These are phyloP conservation scores for Daldinia decipiens DNA, from an alignment of 495 filamentous ascomycete genomes.

Conservation along the genomic window DNA sequence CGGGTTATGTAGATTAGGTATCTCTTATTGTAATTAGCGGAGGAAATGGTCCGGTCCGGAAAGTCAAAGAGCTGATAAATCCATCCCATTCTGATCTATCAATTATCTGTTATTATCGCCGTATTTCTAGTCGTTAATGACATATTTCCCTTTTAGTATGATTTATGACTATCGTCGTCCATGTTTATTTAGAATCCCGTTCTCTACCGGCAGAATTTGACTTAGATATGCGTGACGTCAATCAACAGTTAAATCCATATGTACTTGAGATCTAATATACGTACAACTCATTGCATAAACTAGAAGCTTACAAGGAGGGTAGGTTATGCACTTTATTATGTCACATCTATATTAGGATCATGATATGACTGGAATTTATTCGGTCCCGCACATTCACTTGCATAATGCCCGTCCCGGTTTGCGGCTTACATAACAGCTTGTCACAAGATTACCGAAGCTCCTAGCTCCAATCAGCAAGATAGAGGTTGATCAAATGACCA, in stretches of 20 bases:
- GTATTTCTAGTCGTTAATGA: not conserved
- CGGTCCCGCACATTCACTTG: not conserved
- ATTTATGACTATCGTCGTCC: conserved; percentile 29
- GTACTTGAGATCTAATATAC: not conserved
- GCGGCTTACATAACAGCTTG: not conserved
- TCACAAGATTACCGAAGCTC: not conserved
- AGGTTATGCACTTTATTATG: conserved; percentile 3
- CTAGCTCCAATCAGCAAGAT: not conserved
- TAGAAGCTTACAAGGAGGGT: not conserved
- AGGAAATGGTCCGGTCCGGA: not conserved
- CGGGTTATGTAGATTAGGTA: too few relatives aligned
- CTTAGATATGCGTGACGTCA: conserved; percentile 33
- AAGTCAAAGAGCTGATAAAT: not conserved
- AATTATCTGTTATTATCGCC: too few relatives aligned
- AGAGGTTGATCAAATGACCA: conserved; percentile 11
- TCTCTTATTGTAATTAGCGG: not conserved
- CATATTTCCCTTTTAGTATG: conserved; percentile 19
- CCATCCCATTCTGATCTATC: not conserved
- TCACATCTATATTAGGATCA: not conserved
- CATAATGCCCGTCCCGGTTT: conserved; percentile 27
- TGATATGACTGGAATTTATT: not conserved
- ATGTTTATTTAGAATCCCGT: not conserved
- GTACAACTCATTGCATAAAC: not conserved
- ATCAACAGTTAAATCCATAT: not conserved
- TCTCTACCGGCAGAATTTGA: conserved; percentile 8